Base-by-base conservation (phyloP, 2,329 filamentous ascomycete genomes). In the Clarireedia sp. region DNA sequence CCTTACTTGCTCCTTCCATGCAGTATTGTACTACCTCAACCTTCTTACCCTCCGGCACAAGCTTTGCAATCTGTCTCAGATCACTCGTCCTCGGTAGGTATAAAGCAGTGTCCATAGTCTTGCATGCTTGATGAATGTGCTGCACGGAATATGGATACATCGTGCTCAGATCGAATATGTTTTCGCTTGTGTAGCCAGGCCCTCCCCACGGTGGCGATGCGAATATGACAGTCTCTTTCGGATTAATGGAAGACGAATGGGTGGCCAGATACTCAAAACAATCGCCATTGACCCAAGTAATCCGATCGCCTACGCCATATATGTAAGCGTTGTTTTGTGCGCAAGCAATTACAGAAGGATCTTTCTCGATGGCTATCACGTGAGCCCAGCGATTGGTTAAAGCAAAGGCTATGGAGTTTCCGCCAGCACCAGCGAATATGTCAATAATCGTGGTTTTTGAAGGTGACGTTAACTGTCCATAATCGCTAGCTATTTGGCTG, bases 391-490 rank as follows among this genome's bases (percentile, higher is more conserved):
- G 82, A 19, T 79, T 82, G 0, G 86, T 89, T 9, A 85, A 79
- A 17, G 94, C 92, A 64, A 99, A 95, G n/a, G 91, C 90, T 63
- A 99, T 97, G 23, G 87, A 82, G 69, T 99, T 99, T 54, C 91
- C 94, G 38, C 95, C 94, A 0, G 89, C 90, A 44, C 94, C 94
- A 26, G 86, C 89, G 72, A 99, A 99, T 46, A 87, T 81, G 70
- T 99, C 94, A 57, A 99, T 82, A 38, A 99, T 74, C 50, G 60
- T 54, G 40, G 57, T 59, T 57, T 65, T 63, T 21, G 63, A 58
- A 47, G 60, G 46, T 52, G 58, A 40, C 7, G 56, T 58, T 33
- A 55, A 78, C 74, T 45, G 73, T 16, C 78, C 75, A 43, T 96
- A 76, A 66, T 96, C 87, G 14, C 77, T 67, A 16, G 91, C 89